Conservation (phyloP, 345 rosid species). For the Arabis alpina region DNA sequence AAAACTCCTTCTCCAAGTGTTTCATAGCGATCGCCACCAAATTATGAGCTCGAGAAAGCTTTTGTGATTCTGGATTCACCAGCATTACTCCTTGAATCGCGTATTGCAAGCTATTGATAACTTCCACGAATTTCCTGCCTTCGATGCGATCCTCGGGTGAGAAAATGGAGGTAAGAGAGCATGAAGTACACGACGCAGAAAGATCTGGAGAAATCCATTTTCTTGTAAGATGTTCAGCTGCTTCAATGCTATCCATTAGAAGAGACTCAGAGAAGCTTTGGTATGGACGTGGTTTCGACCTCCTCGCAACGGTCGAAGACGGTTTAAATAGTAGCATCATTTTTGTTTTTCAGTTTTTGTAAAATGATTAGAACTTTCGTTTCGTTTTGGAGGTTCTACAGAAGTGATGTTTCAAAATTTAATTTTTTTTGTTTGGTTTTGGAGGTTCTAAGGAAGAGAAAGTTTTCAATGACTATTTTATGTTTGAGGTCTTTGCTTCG, state of each 20-base stretch:
- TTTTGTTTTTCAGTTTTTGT: background rate
- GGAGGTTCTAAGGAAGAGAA: slow-evolving; percentile 22
- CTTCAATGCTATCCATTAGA: slow-evolving; percentile 55
- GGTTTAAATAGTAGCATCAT: slow-evolving; percentile 46
- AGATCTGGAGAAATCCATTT: slow-evolving; percentile 47
- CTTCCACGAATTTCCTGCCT: slow-evolving; percentile 56
- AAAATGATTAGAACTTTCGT: background rate
- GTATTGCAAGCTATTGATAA: slow-evolving; percentile 55
- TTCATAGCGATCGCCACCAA: slow-evolving; percentile 71
- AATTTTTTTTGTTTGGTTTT: background rate
- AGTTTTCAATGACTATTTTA: slow-evolving; percentile 30
- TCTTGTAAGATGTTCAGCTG: slow-evolving; percentile 47
- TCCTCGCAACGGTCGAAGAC: slow-evolving; percentile 31
- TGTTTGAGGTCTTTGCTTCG: slow-evolving; percentile 30
- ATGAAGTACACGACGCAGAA: background rate
- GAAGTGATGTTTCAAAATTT: slow-evolving; percentile 11
- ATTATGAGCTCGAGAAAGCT: slow-evolving; percentile 59
- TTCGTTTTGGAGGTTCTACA: background rate
- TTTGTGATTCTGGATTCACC: slow-evolving; percentile 47
- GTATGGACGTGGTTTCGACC: slow-evolving; percentile 41
- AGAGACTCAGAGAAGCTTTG: slow-evolving; percentile 61
- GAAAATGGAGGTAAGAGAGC: slow-evolving; percentile 51
- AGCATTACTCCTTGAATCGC: slow-evolving; percentile 60
- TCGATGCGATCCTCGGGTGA: slow-evolving; percentile 49
- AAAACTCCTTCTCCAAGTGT: slow-evolving; percentile 68